Evolutionary conservation across 2,329 filamentous ascomycete genomes (phyloP).

Genomic region (Colletotrichum sp.): DNA sequence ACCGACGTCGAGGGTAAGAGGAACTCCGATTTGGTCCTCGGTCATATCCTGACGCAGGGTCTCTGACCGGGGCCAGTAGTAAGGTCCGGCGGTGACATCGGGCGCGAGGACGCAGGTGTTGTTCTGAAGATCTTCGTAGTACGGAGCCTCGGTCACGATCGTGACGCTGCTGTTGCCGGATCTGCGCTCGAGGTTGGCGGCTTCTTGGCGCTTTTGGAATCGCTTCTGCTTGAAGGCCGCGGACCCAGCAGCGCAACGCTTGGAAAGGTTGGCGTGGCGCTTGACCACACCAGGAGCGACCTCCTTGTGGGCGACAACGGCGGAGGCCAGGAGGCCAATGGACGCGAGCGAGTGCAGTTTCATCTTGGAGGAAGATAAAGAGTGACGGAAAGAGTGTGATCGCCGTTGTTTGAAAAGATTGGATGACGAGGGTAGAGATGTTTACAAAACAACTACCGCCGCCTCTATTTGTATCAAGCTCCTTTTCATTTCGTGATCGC

Average conservation of each 20-base stretch:
- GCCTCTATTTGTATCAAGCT: not conserved
- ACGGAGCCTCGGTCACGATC: not conserved
- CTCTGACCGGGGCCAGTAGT: constrained; percentile 34
- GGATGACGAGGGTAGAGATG: not conserved
- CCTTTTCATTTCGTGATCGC: not conserved
- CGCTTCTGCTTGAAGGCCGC: not conserved
- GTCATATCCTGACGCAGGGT: not conserved
- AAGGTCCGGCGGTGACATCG: constrained; percentile 53
- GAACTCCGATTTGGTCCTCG: not conserved
- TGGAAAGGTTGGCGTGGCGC: not conserved
- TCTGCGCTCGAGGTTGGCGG: not conserved
- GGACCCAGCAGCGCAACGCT: not conserved
- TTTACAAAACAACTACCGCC: not conserved
- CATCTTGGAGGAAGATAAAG: not conserved
- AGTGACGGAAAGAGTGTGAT: not conserved
- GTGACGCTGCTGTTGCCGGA: not conserved
- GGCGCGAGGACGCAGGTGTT: constrained; percentile 48
- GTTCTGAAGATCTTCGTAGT: constrained; percentile 24
- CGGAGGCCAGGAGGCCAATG: not conserved
- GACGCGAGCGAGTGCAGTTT: not conserved
- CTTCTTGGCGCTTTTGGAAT: not conserved
- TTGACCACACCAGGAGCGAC: not conserved
- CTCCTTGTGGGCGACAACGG: not conserved
- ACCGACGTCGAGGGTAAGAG: not conserved
- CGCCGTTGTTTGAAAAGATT: not conserved